Evolutionary conservation across 2,329 filamentous ascomycete species (phyloP).

Genomic region (Chalara sp.): DNA sequence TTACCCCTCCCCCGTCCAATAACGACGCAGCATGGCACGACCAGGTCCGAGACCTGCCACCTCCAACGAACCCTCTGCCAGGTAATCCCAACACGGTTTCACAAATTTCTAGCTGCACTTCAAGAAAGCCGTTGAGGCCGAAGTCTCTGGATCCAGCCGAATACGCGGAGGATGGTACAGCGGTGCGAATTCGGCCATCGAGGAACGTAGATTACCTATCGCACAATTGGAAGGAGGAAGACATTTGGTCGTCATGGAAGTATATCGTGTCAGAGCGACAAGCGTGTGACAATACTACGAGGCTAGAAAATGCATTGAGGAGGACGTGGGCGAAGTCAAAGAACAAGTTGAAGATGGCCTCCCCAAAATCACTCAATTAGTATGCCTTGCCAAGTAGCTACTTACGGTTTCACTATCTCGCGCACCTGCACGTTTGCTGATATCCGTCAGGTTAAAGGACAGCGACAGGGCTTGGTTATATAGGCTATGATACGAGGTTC

Average conservation of each 20-base stretch:
- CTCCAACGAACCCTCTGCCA: slow-evolving; percentile 41
- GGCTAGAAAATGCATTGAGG: slow-evolving; percentile 95
- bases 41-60: slow-evolving; percentile 40
- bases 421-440: no score
- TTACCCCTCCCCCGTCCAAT: slow-evolving; percentile 37
- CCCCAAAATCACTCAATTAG: slow-evolving; percentile 91
- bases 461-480: slow-evolving; percentile 47
- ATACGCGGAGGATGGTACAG: slow-evolving; percentile 43
- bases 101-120: slow-evolving; percentile 54
- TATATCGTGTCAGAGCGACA: slow-evolving; percentile 78
- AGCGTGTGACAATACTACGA: slow-evolving; percentile 71
- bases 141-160: slow-evolving; percentile 11
- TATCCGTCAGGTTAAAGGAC: slow-evolving; percentile 13
- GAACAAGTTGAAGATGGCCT: slow-evolving; percentile 78
- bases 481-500: no score
- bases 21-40: slow-evolving; percentile 28
- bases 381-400: slow-evolving; percentile 32
- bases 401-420: slow-evolving; percentile 27
- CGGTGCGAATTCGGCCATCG: slow-evolving; percentile 52
- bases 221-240: slow-evolving; percentile 92
- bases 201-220: slow-evolving; percentile 92
- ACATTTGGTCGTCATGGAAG: slow-evolving; percentile 96
- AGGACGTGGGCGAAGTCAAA: slow-evolving; percentile 93
- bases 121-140: slow-evolving; percentile 40
- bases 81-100: slow-evolving; percentile 48